A percentile compares a stretch with the other conserved stretches of the same genome.
Conservation (phyloP, 768 basidiomycete species). For the Amanita thiersii region DNA sequence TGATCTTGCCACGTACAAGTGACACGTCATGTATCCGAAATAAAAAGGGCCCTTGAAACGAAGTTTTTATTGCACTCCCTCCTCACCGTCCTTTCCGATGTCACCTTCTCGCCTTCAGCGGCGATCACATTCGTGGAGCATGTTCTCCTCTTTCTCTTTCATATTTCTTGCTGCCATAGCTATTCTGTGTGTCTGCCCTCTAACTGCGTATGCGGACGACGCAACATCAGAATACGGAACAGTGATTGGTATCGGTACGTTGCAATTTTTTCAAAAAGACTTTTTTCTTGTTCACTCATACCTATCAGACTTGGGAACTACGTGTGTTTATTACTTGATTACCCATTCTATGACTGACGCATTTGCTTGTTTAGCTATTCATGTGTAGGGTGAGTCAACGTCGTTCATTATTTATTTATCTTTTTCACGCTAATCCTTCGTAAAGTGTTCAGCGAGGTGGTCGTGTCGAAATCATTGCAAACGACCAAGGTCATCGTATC, state of each 20-base stretch:
- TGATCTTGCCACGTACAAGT: conserved; percentile 8
- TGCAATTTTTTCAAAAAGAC: neutral
- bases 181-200: conserved; percentile 61
- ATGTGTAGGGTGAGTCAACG: conserved; percentile 40
- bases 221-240: conserved; percentile 54
- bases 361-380: conserved; percentile 48
- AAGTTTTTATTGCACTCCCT: too few relatives aligned
- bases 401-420: too few relatives aligned
- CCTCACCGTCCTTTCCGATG: conserved; percentile 3
- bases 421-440: conserved; percentile 10
- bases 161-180: conserved; percentile 47
- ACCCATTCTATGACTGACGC: conserved; percentile 1
- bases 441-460: conserved; percentile 41
- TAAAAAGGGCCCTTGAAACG: conserved; percentile 1
- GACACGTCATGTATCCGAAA: conserved; percentile 8
- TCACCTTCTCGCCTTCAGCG: conserved; percentile 6
- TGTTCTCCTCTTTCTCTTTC: conserved; percentile 36
- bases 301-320: conserved; percentile 66
- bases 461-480: conserved; percentile 73
- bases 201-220: conserved; percentile 42
- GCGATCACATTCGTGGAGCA: conserved; percentile 6
- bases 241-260: conserved; percentile 74
- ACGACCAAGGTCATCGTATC: conserved; percentile 84
- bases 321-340: conserved; percentile 26
- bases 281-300: conserved; percentile 6